Evolutionary conservation across 495 filamentous ascomycete genomes (phyloP), one percentile per base, ranked within the genome.

Genomic region (Podospora australis): DNA sequence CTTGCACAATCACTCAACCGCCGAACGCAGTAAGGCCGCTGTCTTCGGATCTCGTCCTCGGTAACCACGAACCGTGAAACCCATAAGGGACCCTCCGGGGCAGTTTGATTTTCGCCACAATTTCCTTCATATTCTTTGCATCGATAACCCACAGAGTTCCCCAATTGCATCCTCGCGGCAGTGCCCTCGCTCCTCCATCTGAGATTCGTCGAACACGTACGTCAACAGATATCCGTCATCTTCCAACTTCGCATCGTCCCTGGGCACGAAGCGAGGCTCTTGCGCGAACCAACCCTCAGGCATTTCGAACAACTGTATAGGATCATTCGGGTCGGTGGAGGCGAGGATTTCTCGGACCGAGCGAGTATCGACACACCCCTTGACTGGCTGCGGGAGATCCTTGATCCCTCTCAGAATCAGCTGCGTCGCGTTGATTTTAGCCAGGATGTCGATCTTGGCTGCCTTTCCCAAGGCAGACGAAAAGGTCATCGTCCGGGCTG

Each of bases 61-160:
- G 64, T 56, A 84, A 84, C 81, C 81, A 86, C 39, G 70, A 70
- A 7, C 81, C 80, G 66, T 86, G 82, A 46, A 86, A 60, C 1
- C 82, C 81, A 55, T 84, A 84, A 16, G 81, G 82, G 4, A 86
- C 82, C 22, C 80, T 58, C 59, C 82, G 80, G 14, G 81, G 80
- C 39, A 86, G 59, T 24, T 57, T 51, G 26, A 85, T 68, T 45
- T 57, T 71, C 8, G 71, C 75, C 21, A 81, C 63, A 1, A 84
- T 69, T 6, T 76, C 67, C 36, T 49, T 67, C 78, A 86, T 83
- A 8, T 65, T 65, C 42, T 52, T 68, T 13, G 80, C 81, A 55
- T 84, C 72, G 42, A 84, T 70, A 24, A 86, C 65, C 81, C 82
- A 86, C n/a, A n/a, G n/a, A 84, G 63, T 64, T 84, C 80, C 17